phyloP scores from a whole-genome alignment of 2,329 filamentous ascomycete genomes.

The Beauveria sp. region DNA sequence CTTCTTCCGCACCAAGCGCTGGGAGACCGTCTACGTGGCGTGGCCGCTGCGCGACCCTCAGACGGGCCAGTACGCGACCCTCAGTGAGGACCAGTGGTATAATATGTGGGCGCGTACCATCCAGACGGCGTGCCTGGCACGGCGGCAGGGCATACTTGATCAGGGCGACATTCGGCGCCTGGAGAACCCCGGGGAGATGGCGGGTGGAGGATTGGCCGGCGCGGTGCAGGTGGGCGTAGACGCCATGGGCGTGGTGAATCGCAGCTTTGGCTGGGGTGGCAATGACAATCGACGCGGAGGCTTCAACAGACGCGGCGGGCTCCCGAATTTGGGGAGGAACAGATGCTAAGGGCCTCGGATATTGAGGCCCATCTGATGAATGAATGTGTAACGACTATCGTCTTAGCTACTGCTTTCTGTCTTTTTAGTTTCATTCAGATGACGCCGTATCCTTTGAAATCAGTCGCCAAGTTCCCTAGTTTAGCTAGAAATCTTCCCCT shows the following conservation, averaged over 20 bases:
- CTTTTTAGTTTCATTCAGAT: neutral
- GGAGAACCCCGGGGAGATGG: conserved; percentile 11
- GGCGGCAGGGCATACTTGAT: conserved; percentile 46
- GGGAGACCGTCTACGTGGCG: conserved; percentile 53
- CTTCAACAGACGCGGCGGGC: neutral
- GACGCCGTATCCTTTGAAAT: no score
- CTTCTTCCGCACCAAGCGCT: conserved; percentile 59
- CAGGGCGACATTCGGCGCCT: conserved; percentile 47
- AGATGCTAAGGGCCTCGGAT: conserved; percentile 7
- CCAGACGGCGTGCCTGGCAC: conserved; percentile 48
- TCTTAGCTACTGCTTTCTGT: neutral
- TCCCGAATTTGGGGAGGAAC: conserved; percentile 10
- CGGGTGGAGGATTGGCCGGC: conserved; percentile 32
- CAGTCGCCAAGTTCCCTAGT: no score
- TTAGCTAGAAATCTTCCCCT: no score
- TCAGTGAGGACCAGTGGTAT: conserved; percentile 54
- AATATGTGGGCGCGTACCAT: conserved; percentile 56
- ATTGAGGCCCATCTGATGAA: neutral
- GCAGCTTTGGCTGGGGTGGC: conserved; percentile 46
- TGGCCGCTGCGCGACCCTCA: conserved; percentile 37
- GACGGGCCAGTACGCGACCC: conserved; percentile 37
- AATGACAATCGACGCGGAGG: conserved; percentile 18
- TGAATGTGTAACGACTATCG: neutral
- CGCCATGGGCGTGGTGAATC: conserved; percentile 45
- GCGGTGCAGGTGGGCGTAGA: conserved; percentile 41